Percentiles rank a stretch among this genome's conserved stretches.
These are phyloP conservation scores for Erodium texanum DNA, from an alignment of 441 rosid species.

Conservation along the genomic window DNA sequence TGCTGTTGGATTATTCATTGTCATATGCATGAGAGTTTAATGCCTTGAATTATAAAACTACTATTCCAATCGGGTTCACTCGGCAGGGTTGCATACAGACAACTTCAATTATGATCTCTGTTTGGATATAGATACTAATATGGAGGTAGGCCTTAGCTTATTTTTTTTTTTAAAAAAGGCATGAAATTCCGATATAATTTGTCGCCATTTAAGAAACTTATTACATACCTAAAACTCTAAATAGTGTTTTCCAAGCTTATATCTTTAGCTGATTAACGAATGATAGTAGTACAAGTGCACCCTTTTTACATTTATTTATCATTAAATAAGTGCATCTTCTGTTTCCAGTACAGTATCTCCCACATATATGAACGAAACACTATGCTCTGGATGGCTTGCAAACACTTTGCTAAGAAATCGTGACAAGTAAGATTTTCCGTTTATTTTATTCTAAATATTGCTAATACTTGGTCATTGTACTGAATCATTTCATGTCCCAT, in stretches of 20 bases:
- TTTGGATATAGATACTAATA: too few relatives aligned
- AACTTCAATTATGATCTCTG: neutral
- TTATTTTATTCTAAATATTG: neutral
- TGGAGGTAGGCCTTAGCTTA: too few relatives aligned
- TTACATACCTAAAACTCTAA: neutral
- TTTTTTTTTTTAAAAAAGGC: neutral
- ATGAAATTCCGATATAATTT: neutral
- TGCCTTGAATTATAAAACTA: neutral
- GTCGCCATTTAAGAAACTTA: neutral
- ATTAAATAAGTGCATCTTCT: constrained; percentile 6
- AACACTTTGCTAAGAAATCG: constrained; percentile 38
- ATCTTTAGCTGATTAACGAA: neutral
- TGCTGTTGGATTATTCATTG: neutral
- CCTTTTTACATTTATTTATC: neutral
- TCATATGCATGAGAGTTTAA: neutral
- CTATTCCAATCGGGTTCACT: neutral
- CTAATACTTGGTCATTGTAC: neutral
- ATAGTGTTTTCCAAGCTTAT: neutral
- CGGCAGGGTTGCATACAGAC: neutral
- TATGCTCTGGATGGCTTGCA: constrained; percentile 52
- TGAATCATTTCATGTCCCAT: neutral
- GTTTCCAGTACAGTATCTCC: constrained; percentile 52
- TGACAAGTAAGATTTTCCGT: constrained; percentile 33
- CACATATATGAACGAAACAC: constrained; percentile 49
- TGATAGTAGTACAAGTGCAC: neutral